Evolutionary conservation across 1,284 basidiomycete genomes (phyloP).

Genomic region (Nidula niveotomentosa): DNA sequence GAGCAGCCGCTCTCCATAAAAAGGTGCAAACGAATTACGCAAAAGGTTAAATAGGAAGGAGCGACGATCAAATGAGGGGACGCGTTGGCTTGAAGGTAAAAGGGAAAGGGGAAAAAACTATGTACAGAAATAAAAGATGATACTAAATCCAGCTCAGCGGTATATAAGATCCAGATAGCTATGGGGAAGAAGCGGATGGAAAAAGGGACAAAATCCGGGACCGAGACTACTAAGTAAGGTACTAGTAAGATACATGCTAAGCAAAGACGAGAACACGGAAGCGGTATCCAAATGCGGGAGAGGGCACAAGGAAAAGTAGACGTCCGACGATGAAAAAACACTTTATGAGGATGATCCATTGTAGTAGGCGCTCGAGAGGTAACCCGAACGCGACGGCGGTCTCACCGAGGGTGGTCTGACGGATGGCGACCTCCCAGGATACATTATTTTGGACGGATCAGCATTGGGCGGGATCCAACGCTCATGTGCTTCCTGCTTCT

Average conservation of each 20-base stretch:
- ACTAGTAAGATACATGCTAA: conserved; percentile 15
- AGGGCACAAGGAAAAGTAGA: conserved; percentile 11
- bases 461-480: conserved; percentile 44
- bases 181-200: conserved; percentile 6
- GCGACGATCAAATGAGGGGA: conserved; percentile 11
- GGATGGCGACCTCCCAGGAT: conserved; percentile 9
- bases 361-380: too few species aligned
- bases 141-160: conserved; percentile 15
- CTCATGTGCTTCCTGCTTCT: conserved; percentile 48
- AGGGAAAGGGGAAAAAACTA: conserved; percentile 8
- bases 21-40: conserved; percentile 7
- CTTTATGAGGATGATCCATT: too few species aligned
- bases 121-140: conserved; percentile 13
- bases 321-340: neutral
- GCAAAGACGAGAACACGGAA: too few species aligned
- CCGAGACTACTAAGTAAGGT: conserved; percentile 10
- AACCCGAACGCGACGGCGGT: neutral
- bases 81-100: neutral
- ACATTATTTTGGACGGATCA: too few species aligned
- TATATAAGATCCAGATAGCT: conserved; percentile 8
- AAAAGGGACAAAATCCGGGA: conserved; percentile 3
- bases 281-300: conserved; percentile 1
- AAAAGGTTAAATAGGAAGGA: conserved; percentile 10
- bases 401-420: neutral
- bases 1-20: conserved; percentile 6